Base-by-base conservation (phyloP, 108 stramenopile genomes). In the Parietichytrium sp. region DNA sequence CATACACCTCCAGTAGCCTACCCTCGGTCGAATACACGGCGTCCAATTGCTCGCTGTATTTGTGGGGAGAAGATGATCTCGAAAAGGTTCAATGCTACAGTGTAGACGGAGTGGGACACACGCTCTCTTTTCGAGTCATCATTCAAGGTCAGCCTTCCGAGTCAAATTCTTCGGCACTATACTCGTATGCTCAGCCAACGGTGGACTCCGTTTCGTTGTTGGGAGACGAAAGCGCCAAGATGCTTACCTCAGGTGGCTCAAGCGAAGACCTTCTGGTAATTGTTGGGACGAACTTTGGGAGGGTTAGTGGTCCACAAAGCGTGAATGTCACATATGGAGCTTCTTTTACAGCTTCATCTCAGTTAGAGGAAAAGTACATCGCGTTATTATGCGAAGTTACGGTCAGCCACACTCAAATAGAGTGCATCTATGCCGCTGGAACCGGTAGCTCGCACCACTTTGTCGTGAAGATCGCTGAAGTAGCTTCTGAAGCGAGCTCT, bases 241-340 rank as follows among this genome's bases (percentile, higher is more conserved):
- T 72, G 61, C 10, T 45, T 6, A 36, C 61, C 33, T 45, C 20
- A 10, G 61, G 61, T 6, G 61, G 61, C 3, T 25, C 61, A 38
- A 45, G 38, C 42, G 13, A 33, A 8, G 42, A 72, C 20, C 38
- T 23, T 0, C 36, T 72, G 10, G 20, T 72, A 1, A 8, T 72
- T 12, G 0, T 0, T 23, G 61, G 61, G 1, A 72, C 15, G n/a
- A 72, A 72, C 42, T 72, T 72, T 72, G 61, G 61, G 13, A n/a
- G n/a, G n/a, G n/a, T n/a, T n/a, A n/a, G n/a, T n/a, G n/a, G n/a
- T n/a, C 3, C 61, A 6, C 36, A 33, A 27, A 72, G 61, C 33
- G 45, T 72, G 38, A 42, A 16, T 7, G 61, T 72, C 3, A 72
- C 61, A n/a, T 72, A 72, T 42, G 61, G 61, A 0, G n/a, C 61